Conservation (phyloP, 1,284 basidiomycete species). For the Dichomitus squalens region DNA sequence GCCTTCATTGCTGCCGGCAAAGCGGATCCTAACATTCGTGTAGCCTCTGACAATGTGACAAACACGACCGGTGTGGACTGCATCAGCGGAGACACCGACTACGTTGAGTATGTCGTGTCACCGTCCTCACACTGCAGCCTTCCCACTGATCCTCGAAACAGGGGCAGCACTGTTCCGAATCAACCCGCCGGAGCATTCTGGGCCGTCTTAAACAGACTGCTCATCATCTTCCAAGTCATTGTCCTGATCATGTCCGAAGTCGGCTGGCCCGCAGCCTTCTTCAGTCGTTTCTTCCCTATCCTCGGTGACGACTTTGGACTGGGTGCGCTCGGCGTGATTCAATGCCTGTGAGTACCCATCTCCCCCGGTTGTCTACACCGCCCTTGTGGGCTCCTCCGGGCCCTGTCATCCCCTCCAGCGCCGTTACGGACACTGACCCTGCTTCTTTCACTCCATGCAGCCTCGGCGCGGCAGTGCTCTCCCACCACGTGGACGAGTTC, state of each 20-base stretch:
- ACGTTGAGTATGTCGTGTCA: conserved; percentile 62
- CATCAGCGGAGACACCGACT: conserved; percentile 63
- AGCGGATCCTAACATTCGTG: conserved; percentile 18
- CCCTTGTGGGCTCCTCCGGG: not conserved
- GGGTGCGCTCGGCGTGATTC: conserved; percentile 84
- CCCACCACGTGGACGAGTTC: conserved; percentile 84
- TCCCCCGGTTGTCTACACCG: not conserved
- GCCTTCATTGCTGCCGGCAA: conserved; percentile 42
- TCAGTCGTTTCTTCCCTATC: conserved; percentile 82
- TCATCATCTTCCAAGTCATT: conserved; percentile 82
- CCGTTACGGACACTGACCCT: not conserved
- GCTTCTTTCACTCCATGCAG: conserved; percentile 1
- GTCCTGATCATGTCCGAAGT: conserved; percentile 82
- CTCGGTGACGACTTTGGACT: conserved; percentile 80
- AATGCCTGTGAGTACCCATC: conserved; percentile 51
- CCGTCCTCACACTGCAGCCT: conserved; percentile 4
- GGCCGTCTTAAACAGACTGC: conserved; percentile 81
- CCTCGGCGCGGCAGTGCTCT: conserved; percentile 83
- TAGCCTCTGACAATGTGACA: conserved; percentile 24
- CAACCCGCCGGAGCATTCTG: conserved; percentile 89
- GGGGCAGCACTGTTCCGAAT: conserved; percentile 84
- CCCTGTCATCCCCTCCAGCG: not conserved
- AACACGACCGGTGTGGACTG: conserved; percentile 35
- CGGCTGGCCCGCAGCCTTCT: conserved; percentile 76
- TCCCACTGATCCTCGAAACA: conserved; percentile 30